These are phyloP conservation scores for Metschnikowia amazonensis DNA, from an alignment of 805 yeast species.

Conservation along the genomic window DNA sequence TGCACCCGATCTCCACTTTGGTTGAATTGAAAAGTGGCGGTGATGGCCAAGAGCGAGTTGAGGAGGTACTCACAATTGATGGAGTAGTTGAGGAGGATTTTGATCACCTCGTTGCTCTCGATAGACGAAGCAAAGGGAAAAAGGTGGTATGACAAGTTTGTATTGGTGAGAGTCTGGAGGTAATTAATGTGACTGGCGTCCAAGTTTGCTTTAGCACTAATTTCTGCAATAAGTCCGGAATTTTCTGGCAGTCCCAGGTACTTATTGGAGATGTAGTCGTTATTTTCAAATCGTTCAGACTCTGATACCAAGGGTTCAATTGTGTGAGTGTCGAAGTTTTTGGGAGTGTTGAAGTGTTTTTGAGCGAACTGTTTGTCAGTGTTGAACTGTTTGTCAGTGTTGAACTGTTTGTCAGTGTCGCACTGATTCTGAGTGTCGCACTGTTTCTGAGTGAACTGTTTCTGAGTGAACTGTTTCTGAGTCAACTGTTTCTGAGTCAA, in stretches of 20 bases:
- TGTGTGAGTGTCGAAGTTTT: too few species aligned
- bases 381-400: too few species aligned
- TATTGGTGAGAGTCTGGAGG: constrained; percentile 26
- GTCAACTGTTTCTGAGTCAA: too few species aligned
- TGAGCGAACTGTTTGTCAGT: too few species aligned
- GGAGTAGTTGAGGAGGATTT: constrained; percentile 22
- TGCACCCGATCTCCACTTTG: constrained; percentile 21
- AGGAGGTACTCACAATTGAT: constrained; percentile 21
- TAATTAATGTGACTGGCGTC: constrained; percentile 31
- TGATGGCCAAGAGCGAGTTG: constrained; percentile 23
- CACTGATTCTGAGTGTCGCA: too few species aligned
- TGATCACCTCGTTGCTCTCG: constrained; percentile 33
- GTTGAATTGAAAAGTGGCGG: constrained; percentile 27
- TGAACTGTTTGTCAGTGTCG: too few species aligned
- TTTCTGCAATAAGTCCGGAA: constrained; percentile 25
- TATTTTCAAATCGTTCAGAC: neutral
- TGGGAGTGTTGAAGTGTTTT: too few species aligned
- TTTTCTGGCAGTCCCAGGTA: constrained; percentile 15
- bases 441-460: too few species aligned
- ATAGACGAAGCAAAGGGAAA: constrained; percentile 38
- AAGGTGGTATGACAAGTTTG: constrained; percentile 29
- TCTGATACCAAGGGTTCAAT: too few species aligned
- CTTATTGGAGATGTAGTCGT: neutral
- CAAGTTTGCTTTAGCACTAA: constrained; percentile 24
- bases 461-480: too few species aligned